Evolutionary conservation across 306 rosid species (phyloP), one percentile per base, ranked within the genome.

Genomic region (Ziziphus jujuba): DNA sequence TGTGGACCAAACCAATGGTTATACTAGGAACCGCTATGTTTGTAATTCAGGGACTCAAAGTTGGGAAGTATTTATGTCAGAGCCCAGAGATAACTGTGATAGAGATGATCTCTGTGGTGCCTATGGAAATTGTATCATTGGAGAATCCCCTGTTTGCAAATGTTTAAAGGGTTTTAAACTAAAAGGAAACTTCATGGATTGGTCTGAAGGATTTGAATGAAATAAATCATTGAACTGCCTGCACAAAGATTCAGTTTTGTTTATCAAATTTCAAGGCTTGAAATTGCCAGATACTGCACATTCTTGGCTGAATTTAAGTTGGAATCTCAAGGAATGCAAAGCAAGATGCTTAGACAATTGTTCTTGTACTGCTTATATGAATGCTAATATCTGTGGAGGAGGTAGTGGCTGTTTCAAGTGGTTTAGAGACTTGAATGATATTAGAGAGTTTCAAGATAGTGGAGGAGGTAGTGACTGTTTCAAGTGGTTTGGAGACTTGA

Each of bases 21-120:
- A 16, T 16, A 12, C 5, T 6, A 23, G 56, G 10, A 7, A 16
- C 2, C 56, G 56, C 14, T 51, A 16, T 7, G 23, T 10, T 16
- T 51, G 56, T 23, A 47, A 47, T 1, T 4, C 14, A 47, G 12
- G 3, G 5, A 47, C 51, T 11, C 51, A 47, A 47, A 47, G 33
- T 28, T 28, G 86, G 86, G 50, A 38, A 17, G 0, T 14, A 6
- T 55, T n/a, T 14, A 0, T 52, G 5, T 0, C 4, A 1, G 0
- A 36, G 2, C 86, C 86, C 0, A 22, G 7, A 0, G 86, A 74
- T 14, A 0, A 21, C 13, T 78, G 80, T 25, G 80, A 65, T 35
- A 8, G 0, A 0, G 75, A 82, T 44, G 54, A 19, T 28, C 9
- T 21, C 2, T 78, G 83, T 64, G 87, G 83, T 14, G 56, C 71